These are phyloP conservation scores for Camellia oleifera DNA, from an alignment of 179 eudicot genomes.

Conservation along the genomic window DNA sequence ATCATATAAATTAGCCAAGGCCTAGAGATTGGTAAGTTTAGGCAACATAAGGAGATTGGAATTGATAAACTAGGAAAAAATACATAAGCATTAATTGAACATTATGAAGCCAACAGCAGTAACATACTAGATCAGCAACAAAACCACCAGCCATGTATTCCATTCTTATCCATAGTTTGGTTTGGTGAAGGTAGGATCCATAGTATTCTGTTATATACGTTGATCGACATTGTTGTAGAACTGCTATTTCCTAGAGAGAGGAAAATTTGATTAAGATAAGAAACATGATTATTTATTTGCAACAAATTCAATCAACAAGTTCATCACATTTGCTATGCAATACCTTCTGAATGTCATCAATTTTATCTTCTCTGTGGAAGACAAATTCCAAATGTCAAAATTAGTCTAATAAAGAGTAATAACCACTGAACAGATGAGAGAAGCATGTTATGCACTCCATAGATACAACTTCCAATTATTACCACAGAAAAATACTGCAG, in stretches of 20 bases:
- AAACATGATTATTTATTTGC: not conserved
- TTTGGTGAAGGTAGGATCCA: constrained; percentile 84
- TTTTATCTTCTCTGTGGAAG: constrained; percentile 83
- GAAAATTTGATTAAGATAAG: constrained; percentile 14
- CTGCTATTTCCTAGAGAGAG: constrained; percentile 78
- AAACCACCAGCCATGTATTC: constrained; percentile 99
- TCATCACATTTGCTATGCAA: not conserved
- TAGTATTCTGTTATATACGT: constrained; percentile 93
- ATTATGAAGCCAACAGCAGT: constrained; percentile 23
- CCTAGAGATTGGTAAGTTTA: not conserved
- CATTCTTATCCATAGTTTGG: constrained; percentile 93
- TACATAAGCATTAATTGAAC: not conserved
- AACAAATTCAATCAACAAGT: constrained; percentile 8
- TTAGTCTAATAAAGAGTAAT: not conserved
- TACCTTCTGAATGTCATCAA: constrained; percentile 97
- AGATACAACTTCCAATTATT: not conserved
- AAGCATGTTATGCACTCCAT: constrained; percentile 8
- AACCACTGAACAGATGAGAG: not conserved
- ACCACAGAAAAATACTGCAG: not conserved
- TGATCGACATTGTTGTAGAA: constrained; percentile 87
- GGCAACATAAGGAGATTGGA: not conserved
- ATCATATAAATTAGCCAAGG: not conserved
- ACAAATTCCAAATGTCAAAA: constrained; percentile 16
- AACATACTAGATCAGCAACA: constrained; percentile 92
- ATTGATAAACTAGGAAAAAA: not conserved